phyloP scores from a whole-genome alignment of 805 yeast genomes.

The Suhomyces sp. region DNA sequence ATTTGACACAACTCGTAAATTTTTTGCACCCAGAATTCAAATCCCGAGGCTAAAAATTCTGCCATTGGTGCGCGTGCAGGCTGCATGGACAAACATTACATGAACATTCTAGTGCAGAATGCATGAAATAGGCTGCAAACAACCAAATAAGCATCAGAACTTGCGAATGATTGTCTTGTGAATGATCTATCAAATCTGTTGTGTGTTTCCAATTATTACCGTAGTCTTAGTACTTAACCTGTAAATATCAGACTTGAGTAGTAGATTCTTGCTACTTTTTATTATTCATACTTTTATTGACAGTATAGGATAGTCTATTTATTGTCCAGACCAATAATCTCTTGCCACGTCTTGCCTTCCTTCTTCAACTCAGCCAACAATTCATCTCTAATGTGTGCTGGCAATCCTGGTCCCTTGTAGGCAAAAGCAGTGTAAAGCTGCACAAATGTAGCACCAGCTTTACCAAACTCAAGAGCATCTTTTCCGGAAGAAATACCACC shows the following conservation, averaged over 20 bases:
- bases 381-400: slow-evolving; percentile 42
- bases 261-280: no score
- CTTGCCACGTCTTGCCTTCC: slow-evolving; percentile 82
- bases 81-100: background rate
- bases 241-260: no score
- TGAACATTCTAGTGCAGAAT: background rate
- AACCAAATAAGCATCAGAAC: no score
- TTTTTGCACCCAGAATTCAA: background rate
- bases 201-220: no score
- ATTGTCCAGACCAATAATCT: slow-evolving; percentile 64
- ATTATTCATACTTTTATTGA: no score
- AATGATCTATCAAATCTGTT: no score
- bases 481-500: slow-evolving; percentile 89
- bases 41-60: background rate
- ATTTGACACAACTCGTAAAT: background rate
- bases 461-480: slow-evolving; percentile 88
- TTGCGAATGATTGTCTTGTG: no score
- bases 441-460: slow-evolving; percentile 90
- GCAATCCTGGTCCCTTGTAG: slow-evolving; percentile 87
- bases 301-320: background rate
- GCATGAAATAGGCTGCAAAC: background rate
- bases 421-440: slow-evolving; percentile 89
- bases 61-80: background rate
- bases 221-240: no score
- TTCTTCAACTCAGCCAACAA: slow-evolving; percentile 49